Evolutionary conservation across 2,329 filamentous ascomycete species (phyloP), one percentile per base, ranked within the genome.

Genomic region (Dryadomyces sulphureus): DNA sequence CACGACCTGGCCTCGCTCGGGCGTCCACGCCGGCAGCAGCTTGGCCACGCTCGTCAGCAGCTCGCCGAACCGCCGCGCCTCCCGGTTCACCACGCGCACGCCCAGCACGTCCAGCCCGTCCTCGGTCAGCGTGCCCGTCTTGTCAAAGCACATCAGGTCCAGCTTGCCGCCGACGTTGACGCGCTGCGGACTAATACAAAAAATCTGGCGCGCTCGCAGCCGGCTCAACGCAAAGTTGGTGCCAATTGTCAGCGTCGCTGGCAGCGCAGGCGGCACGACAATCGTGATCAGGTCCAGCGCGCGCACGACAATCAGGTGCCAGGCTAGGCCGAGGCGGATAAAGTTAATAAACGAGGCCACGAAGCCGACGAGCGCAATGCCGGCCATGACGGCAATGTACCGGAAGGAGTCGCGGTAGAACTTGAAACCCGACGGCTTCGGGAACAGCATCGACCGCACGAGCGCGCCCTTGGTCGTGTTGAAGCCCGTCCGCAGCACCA

Each of bases 391-490:
- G 4, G 85, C 88, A 49, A 98, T 96, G 60, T 98, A 98, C 20
- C 89, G 79, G 65, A 98, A 98, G 0, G 90, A 95, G 61, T 98
- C 92, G 38, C 87, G 79, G 61, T 98, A 98, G 60, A 98, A 98
- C 57, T 93, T 96, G 75, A 98, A 98, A 0, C 90, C 90, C 1
- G 90, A 94, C 1, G 92, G 92, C 58, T 98, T 98, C 0, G 92
- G 93, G 59, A 98, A 98, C 34, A 98, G 74, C 90, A 98, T 98
- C 1, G 92, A 96, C 21, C 92, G 83, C 49, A 98, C 88, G 17
- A 98, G 68, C 9, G 92, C 86, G 21, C 92, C 92, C 61, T 98
- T 98, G 2, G 92, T 98, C 0, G 92, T 98, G 60, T 93, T 93
- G 65, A 98, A 98, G 2, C 92, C 92, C 2, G 89, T 98, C 51